Base-by-base conservation (phyloP, 129 eudicot species). In the Scalesia atractyloides region DNA sequence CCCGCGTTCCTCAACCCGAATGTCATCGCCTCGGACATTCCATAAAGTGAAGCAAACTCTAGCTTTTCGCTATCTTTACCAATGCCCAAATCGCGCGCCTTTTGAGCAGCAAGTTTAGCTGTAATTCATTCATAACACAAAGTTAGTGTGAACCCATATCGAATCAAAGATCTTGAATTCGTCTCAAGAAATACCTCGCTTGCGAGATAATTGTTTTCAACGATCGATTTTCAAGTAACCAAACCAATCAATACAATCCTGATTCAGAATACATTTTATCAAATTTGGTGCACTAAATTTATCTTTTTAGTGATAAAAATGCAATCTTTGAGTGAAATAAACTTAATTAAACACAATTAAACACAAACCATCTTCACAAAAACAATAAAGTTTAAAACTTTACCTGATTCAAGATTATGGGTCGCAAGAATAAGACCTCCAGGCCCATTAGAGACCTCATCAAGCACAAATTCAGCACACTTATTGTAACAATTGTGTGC, bases 381-480 rank as follows among this genome's bases (percentile, higher is more conserved):
- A 72, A 46, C 41, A 6, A 9, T 19, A 73, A 54, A 77, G 30
- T 33, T 30, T 7, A 49, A 18, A 69, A 17, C 66, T 66, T 64
- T 79, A 94, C 99, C 99, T 86, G 99, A 95, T 67, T 90, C 94
- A 26, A 86, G 61, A 51, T 95, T 95, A 76, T 95, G 99, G 48
- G 99, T 95, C 3, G 99, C 99, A 48, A 95, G 89, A 64, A 95
- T 87, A 26, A 86, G 84, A 2, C 89, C 86, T 2, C 94, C 94
- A 7, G 87, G 74, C 10, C 94, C 88, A 61, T 74, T 78, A 17
- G 90, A 78, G 51, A 90, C 76, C 86, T 90, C 85, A 30, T 90
- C 87, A 7, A 95, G 83, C 94, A 95, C 79, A 67, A 77, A 95
- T 16, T 83, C 86, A 41, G 99, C 94, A 73, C 99, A 95, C 0